These are phyloP conservation scores for Nasturtium officinale DNA, from an alignment of 345 rosid genomes.

Conservation along the genomic window DNA sequence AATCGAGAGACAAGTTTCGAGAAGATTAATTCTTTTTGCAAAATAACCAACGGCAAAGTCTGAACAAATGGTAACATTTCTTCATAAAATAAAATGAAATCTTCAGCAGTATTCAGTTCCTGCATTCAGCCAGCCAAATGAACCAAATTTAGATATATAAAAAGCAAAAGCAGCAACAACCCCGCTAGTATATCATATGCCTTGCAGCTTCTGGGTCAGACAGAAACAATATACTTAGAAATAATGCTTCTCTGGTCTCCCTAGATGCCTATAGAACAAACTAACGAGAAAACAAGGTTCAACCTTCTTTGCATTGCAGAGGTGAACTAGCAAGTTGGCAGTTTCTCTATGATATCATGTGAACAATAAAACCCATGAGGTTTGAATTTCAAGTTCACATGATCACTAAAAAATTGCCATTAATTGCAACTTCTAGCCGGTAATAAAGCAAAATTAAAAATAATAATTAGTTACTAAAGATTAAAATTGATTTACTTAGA, in stretches of 20 bases:
- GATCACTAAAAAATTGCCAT: slow-evolving; percentile 10
- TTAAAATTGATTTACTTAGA: neutral
- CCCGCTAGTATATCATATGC: slow-evolving; percentile 8
- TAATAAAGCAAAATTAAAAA: neutral
- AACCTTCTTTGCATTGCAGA: slow-evolving; percentile 2
- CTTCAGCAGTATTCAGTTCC: slow-evolving; percentile 93
- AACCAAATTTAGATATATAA: slow-evolving; percentile 8
- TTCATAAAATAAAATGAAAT: slow-evolving; percentile 79
- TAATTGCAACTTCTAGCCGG: slow-evolving; percentile 7
- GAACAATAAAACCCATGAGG: neutral
- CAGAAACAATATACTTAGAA: slow-evolving; percentile 4
- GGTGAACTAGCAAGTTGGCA: slow-evolving; percentile 1
- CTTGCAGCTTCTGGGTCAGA: slow-evolving; percentile 6
- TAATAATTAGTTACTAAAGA: neutral
- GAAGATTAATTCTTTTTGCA: slow-evolving; percentile 72
- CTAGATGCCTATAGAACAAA: slow-evolving; percentile 7
- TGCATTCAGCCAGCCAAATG: slow-evolving; percentile 40
- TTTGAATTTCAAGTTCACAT: neutral
- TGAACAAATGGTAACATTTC: slow-evolving; percentile 75
- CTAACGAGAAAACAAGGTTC: slow-evolving; percentile 1
- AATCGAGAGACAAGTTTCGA: slow-evolving; percentile 65
- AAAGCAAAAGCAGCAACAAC: slow-evolving; percentile 6
- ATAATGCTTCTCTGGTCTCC: neutral
- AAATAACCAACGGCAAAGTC: slow-evolving; percentile 59
- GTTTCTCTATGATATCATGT: neutral